Evolutionary conservation across 176 grass and related monocot genomes (phyloP), one percentile per base, ranked within the genome.

Genomic region (Phoenix roebelenii): DNA sequence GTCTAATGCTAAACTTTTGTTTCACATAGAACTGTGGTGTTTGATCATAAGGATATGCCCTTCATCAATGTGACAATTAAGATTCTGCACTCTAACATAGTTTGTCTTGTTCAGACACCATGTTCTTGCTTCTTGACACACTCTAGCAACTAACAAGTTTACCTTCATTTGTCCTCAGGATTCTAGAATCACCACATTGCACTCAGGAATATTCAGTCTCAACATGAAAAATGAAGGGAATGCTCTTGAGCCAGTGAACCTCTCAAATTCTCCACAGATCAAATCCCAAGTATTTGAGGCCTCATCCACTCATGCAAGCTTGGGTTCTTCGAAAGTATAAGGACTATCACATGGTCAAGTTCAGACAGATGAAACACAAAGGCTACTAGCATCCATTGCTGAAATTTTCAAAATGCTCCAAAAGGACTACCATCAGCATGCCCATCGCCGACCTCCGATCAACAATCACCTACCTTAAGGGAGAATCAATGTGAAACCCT

Each of bases 361-460:
- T 35, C 32, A 35, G 7, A 35, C 7, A 10, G 32, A 35, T 35
- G 32, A 35, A 29, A 71, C 59, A 29, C 56, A 59, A 28, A 70
- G 50, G 18, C 22, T 70, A 50, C 14, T 51, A 51, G 55, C 15
- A 22, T 57, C 68, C 1, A 28, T 25, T 3, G 59, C 16, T 54
- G 50, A 72, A 35, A 44, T 63, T 20, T 63, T 44, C 59, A 61
- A 30, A 63, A 54, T 63, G 51, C 25, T 72, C 23, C 62, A 72
- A 50, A 63, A 39, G 25, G 70, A 72, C 28, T 72, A 72, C 49
- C 16, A 72, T 23, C 35, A 44, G 35, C 7, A 14, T 12, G 35
- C 35, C 35, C 35, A 14, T 14, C 10, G 35, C 1, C 7, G 35
- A 1, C 35, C 35, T 44, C 35, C 35, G 35, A 44, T 44, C 35